Evolutionary conservation across 352 stramenopile species (phyloP), one percentile per base, ranked within the genome.

Genomic region (Globisporangium spiculum): DNA sequence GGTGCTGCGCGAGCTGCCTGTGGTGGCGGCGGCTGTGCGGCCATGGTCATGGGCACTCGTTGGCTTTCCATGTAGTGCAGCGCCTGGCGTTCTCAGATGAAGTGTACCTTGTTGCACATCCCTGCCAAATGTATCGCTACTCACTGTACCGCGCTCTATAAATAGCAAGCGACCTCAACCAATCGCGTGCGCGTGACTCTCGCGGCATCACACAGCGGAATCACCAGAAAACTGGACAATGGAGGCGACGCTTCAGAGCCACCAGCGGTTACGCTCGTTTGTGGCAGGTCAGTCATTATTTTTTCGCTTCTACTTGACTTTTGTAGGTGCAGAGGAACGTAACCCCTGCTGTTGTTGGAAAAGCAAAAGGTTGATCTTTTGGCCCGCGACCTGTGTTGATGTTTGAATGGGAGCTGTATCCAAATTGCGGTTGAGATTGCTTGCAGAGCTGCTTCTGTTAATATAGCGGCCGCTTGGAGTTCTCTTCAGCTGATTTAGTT

Each of bases 181-280:
- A 68, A 68, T 68, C 63, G 38, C 26, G 20, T 60, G 52, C 34
- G 38, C n/a, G 63, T 68, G 63, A 68, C 34, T 44, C 50, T 32
- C 20, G 16, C 32, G 18, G 50, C 32, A 60, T 67, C 62, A 55
- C 41, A 8, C 41, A 22, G 16, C 41, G 41, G 38, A 48, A 48
- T 48, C 54, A 60, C 26, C 24, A 58, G 12, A 57, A 57, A 57
- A 44, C 2, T 18, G 20, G 8, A 5, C 4, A 32, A 54, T 6
- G 46, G 46, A 10, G n/a, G n/a, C 6, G 46, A 54, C 18, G 18
- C 46, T 22, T 54, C 46, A 16, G n/a, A 54, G n/a, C n/a, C 38
- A 20, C 12, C 38, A 9, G 46, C 20, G 46, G 46, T 54, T 54
- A 54, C 46, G 46, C 36, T 44, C 36, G 9, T 18, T 44, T 44